Conservation (phyloP, 345 rosid genomes). For the Salix arbutifolia region DNA sequence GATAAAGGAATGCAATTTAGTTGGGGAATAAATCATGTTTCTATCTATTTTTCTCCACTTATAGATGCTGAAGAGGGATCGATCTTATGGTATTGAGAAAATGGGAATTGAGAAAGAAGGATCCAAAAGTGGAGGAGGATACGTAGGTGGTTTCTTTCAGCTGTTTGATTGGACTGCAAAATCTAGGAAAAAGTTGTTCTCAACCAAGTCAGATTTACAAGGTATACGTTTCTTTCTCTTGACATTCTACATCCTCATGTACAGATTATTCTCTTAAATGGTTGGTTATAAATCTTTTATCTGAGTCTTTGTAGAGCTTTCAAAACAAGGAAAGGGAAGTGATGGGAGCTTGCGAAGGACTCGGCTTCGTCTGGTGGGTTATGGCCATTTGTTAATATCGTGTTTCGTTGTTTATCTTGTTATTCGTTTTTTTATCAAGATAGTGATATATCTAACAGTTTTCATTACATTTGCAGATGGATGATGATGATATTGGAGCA, state of each 20-base stretch:
- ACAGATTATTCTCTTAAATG: not conserved
- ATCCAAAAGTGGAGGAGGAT: constrained; percentile 59
- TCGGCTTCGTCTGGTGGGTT: constrained; percentile 43
- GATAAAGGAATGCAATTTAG: not conserved
- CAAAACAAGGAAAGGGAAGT: constrained; percentile 58
- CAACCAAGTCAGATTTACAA: constrained; percentile 65
- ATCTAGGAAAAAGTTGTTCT: constrained; percentile 89
- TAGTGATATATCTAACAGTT: constrained; percentile 5
- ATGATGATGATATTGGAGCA: constrained; percentile 59
- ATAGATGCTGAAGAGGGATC: constrained; percentile 8
- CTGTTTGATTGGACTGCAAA: constrained; percentile 94
- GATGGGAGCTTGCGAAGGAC: constrained; percentile 66
- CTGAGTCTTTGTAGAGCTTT: constrained; percentile 31
- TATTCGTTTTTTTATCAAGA: not conserved
- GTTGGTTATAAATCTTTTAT: constrained; percentile 8
- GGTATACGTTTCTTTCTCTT: constrained; percentile 29
- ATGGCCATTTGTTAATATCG: not conserved
- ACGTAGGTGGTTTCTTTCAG: constrained; percentile 75
- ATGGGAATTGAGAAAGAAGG: constrained; percentile 70
- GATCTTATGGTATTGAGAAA: constrained; percentile 6
- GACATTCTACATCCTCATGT: not conserved
- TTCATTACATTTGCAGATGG: constrained; percentile 40
- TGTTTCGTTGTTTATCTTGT: not conserved
- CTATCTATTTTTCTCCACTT: constrained; percentile 8
- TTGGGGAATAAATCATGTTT: constrained; percentile 8